phyloP scores from a whole-genome alignment of 768 basidiomycete species.

The Macrolepiota fuliginosa region DNA sequence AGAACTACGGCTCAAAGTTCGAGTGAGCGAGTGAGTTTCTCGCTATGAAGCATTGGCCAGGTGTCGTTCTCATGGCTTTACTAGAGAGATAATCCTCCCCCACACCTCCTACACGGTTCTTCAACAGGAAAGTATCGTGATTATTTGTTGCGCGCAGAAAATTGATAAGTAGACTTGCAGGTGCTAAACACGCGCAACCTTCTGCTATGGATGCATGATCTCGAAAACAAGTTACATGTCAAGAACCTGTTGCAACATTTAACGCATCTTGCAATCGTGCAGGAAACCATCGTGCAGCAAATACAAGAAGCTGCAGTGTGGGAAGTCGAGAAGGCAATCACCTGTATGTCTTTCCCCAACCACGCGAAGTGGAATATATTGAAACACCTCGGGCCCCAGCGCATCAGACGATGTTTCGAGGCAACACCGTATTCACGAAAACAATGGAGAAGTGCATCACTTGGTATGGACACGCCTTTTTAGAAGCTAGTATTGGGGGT shows the following conservation, averaged over 20 bases:
- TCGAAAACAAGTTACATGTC: slow-evolving; percentile 64
- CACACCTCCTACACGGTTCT: slow-evolving; percentile 58
- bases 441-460: slow-evolving; percentile 78
- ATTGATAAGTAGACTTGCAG: not conserved
- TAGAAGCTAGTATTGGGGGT: slow-evolving; percentile 76
- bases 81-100: slow-evolving; percentile 79
- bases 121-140: slow-evolving; percentile 45
- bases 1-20: slow-evolving; percentile 70
- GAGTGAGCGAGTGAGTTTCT: slow-evolving; percentile 67
- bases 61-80: slow-evolving; percentile 10
- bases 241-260: slow-evolving; percentile 61
- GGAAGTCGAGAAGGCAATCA: slow-evolving; percentile 68
- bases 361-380: too few species aligned
- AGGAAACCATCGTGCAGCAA: slow-evolving; percentile 60
- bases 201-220: slow-evolving; percentile 72
- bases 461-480: slow-evolving; percentile 77
- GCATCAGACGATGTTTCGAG: slow-evolving; percentile 72
- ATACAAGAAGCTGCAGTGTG: slow-evolving; percentile 66
- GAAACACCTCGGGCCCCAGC: slow-evolving; percentile 37
- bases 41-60: not conserved
- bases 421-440: slow-evolving; percentile 67
- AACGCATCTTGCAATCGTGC: slow-evolving; percentile 69
- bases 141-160: not conserved
- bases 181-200: slow-evolving; percentile 50
- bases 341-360: slow-evolving; percentile 40